phyloP scores from a whole-genome alignment of 148 eudicot genomes.

The Vaccinium corymbosum region DNA sequence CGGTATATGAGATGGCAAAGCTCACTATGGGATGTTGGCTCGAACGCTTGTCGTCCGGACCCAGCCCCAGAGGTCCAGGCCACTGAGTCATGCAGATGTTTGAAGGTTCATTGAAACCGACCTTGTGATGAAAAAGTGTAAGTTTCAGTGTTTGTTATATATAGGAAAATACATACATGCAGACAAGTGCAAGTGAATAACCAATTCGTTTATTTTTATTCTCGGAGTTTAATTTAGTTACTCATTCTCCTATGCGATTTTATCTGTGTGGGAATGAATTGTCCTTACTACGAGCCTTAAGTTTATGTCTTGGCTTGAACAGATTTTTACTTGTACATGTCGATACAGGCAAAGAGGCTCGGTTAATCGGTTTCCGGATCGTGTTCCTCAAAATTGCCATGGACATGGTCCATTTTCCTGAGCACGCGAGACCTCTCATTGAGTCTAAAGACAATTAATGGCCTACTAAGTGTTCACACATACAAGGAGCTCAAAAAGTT shows the following conservation, averaged over 20 bases:
- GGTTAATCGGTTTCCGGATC: too few relatives aligned
- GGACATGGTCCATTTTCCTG: too few relatives aligned
- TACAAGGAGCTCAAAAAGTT: too few relatives aligned
- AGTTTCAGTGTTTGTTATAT: background rate
- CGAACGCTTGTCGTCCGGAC: slow-evolving; percentile 13
- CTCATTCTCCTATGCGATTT: background rate
- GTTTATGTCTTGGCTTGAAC: too few relatives aligned
- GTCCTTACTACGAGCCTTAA: background rate
- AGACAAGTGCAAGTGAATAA: background rate
- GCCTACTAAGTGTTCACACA: too few relatives aligned
- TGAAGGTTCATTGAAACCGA: background rate
- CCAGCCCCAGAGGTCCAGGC: slow-evolving; percentile 21
- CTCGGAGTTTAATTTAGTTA: background rate
- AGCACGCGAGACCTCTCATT: too few relatives aligned
- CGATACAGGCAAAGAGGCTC: too few relatives aligned
- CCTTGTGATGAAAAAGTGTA: background rate
- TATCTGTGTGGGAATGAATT: background rate
- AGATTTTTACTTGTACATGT: too few relatives aligned
- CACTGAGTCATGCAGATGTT: background rate
- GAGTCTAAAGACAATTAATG: too few relatives aligned
- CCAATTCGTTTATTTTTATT: background rate
- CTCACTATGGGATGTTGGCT: slow-evolving; percentile 16
- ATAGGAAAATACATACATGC: background rate
- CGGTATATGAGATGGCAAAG: slow-evolving; percentile 10
- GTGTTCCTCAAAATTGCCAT: too few relatives aligned